Evolutionary conservation across 2,329 filamentous ascomycete genomes (phyloP).

Genomic region (Aspergillus sp.): DNA sequence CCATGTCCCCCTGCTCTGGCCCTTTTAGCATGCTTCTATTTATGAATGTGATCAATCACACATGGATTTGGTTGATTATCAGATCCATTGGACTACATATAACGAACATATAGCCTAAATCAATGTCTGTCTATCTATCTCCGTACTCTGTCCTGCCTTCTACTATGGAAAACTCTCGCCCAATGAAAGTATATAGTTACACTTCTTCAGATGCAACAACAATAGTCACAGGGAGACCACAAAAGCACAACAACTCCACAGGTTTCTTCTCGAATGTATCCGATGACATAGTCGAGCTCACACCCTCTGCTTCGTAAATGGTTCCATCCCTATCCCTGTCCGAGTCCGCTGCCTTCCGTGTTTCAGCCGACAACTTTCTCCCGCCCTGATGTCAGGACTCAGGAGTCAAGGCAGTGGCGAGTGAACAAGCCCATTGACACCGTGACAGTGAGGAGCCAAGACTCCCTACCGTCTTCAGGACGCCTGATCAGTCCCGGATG

Average conservation of each 20-base stretch:
- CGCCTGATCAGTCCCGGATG: background rate
- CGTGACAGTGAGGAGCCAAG: background rate
- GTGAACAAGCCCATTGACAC: too few relatives aligned
- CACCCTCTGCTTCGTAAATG: too few relatives aligned
- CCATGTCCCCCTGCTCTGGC: background rate
- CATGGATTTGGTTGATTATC: background rate
- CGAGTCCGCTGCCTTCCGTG: background rate
- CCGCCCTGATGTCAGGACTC: too few relatives aligned
- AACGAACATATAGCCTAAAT: background rate
- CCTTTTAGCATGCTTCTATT: constrained; percentile 7
- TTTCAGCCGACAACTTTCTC: background rate
- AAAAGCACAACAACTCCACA: too few relatives aligned
- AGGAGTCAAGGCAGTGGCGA: too few relatives aligned
- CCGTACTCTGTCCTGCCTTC: too few relatives aligned
- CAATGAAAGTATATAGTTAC: too few relatives aligned
- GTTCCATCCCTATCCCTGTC: background rate
- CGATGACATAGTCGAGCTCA: background rate
- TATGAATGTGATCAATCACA: background rate
- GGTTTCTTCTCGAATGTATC: too few relatives aligned
- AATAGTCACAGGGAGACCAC: too few relatives aligned
- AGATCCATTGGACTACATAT: background rate
- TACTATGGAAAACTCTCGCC: too few relatives aligned
- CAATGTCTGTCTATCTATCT: background rate
- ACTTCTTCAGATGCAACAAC: too few relatives aligned
- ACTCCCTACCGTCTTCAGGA: background rate